These are phyloP conservation scores for Pseudogymnoascus sp. DNA, from an alignment of 2,329 filamentous ascomycete species.

Conservation along the genomic window DNA sequence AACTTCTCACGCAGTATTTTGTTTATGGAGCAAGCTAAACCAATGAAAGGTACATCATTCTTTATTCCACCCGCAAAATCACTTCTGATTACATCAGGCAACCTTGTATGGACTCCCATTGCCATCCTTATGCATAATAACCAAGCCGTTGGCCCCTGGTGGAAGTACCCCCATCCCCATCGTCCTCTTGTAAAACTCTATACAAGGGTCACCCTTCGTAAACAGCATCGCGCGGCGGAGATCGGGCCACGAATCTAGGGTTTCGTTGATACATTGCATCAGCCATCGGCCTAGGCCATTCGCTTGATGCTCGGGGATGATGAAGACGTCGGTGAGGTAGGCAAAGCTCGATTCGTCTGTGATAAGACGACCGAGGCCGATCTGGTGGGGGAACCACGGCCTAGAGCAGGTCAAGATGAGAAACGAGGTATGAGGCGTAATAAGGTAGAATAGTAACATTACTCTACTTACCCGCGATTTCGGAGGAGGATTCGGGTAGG, in stretches of 20 bases:
- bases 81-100: not conserved
- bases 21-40: not conserved
- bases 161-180: constrained; percentile 19
- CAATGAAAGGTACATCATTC: not conserved
- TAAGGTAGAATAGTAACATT: constrained; percentile 12
- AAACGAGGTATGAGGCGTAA: not conserved
- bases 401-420: not conserved
- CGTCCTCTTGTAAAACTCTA: constrained; percentile 22
- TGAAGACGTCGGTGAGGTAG: constrained; percentile 63
- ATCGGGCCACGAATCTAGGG: constrained; percentile 47
- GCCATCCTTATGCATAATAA: constrained; percentile 1
- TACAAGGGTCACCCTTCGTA: constrained; percentile 27
- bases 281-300: constrained; percentile 59
- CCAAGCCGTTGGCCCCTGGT: not conserved
- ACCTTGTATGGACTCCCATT: not conserved
- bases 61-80: not conserved
- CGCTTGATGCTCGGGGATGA: constrained; percentile 51
- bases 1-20: not conserved
- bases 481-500: constrained; percentile 23
- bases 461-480: constrained; percentile 22
- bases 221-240: constrained; percentile 57
- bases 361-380: constrained; percentile 54
- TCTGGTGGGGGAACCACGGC: constrained; percentile 25
- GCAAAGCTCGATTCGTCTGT: constrained; percentile 64
- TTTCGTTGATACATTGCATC: constrained; percentile 51